These are phyloP conservation scores for Solidago caesia DNA, from an alignment of 129 eudicot genomes.

Conservation along the genomic window DNA sequence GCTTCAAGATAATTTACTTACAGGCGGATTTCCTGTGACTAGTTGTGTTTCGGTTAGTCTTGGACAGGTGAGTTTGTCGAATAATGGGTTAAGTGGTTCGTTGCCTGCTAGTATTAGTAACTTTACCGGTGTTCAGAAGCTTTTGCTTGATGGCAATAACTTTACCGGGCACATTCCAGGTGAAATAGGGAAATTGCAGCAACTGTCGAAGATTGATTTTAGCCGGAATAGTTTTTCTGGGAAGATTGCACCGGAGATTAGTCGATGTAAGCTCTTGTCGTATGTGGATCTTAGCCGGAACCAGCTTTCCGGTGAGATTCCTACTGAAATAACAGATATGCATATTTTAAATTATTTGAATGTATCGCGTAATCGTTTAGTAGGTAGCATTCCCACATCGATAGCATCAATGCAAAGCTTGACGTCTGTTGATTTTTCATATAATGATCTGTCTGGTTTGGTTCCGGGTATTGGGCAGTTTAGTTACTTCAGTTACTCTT, in stretches of 20 bases:
- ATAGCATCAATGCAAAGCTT: slow-evolving; percentile 86
- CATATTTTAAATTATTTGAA: slow-evolving; percentile 79
- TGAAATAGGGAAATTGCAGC: slow-evolving; percentile 74
- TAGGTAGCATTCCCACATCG: slow-evolving; percentile 69
- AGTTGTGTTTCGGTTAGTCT: slow-evolving; percentile 37
- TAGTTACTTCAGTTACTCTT: slow-evolving; percentile 86
- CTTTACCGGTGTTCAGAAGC: slow-evolving; percentile 72
- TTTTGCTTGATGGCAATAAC: slow-evolving; percentile 70
- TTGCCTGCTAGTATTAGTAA: slow-evolving; percentile 70
- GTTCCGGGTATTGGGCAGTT: slow-evolving; percentile 93
- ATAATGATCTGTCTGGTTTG: slow-evolving; percentile 77
- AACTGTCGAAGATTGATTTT: slow-evolving; percentile 82
- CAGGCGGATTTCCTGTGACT: slow-evolving; percentile 65
- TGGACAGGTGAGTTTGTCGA: slow-evolving; percentile 73
- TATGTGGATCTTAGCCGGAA: slow-evolving; percentile 87
- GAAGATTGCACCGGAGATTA: slow-evolving; percentile 57
- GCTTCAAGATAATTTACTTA: slow-evolving; percentile 72
- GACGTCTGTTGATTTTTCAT: slow-evolving; percentile 91
- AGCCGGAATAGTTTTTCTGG: slow-evolving; percentile 69
- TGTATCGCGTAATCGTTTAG: slow-evolving; percentile 61
- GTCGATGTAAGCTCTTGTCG: slow-evolving; percentile 70
- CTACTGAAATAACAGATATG: slow-evolving; percentile 80
- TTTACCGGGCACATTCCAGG: slow-evolving; percentile 71
- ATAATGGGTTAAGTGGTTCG: slow-evolving; percentile 58
- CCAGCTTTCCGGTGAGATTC: slow-evolving; percentile 72